Percentiles rank a stretch among this genome's conserved stretches.
Evolutionary conservation across 331 rosid genomes (phyloP).

Genomic region (Acacia pycnantha): DNA sequence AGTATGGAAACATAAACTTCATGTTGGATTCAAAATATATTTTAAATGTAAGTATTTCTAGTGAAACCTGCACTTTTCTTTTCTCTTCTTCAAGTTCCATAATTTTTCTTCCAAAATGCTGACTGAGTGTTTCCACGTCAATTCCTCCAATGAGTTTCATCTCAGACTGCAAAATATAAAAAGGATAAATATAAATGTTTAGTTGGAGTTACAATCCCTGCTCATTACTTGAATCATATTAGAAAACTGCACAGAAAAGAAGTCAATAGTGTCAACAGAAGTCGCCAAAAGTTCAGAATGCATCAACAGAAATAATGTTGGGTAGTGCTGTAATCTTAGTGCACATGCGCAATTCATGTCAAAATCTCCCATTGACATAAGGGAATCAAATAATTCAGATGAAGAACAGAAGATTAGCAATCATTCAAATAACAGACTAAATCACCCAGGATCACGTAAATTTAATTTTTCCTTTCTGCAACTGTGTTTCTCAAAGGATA

Average conservation of each 20-base stretch:
- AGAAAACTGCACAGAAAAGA: not conserved
- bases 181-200: slow-evolving; percentile 13
- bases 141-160: slow-evolving; percentile 59
- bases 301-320: not conserved
- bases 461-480: slow-evolving; percentile 1
- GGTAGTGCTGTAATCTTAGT: slow-evolving; percentile 1
- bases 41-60: slow-evolving; percentile 19
- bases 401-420: not conserved
- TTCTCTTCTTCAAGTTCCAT: slow-evolving; percentile 81
- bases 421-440: slow-evolving; percentile 13
- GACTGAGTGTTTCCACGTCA: slow-evolving; percentile 63
- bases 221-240: slow-evolving; percentile 13
- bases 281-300: not conserved
- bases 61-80: slow-evolving; percentile 65
- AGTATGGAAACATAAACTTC: slow-evolving; percentile 13
- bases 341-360: not conserved
- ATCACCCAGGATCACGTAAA: slow-evolving; percentile 1
- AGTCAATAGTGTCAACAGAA: not conserved
- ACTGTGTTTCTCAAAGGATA: slow-evolving; percentile 6
- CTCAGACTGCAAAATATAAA: slow-evolving; percentile 55
- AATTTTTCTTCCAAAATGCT: slow-evolving; percentile 67
- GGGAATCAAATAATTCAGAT: not conserved
- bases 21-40: slow-evolving; percentile 1
- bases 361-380: not conserved
- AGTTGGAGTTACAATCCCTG: slow-evolving; percentile 16